phyloP scores from a whole-genome alignment of 2,329 filamentous ascomycete species.

The Fusarium piperis region DNA sequence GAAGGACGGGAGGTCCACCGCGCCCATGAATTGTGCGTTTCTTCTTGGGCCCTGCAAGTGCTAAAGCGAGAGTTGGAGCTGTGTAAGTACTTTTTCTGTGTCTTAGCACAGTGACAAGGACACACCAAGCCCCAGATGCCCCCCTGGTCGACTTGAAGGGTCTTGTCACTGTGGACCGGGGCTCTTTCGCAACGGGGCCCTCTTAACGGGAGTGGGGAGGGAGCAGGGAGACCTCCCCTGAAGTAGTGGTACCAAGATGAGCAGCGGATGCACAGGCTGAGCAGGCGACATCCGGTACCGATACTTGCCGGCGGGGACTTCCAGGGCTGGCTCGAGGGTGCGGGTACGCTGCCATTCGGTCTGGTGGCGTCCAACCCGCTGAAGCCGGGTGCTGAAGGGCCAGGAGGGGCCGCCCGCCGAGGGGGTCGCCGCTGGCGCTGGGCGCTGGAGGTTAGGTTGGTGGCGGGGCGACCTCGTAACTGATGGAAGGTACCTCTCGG shows the following conservation, averaged over 20 bases:
- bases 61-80: slow-evolving; percentile 17
- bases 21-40: slow-evolving; percentile 33
- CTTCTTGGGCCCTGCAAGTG: slow-evolving; percentile 22
- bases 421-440: slow-evolving; percentile 15
- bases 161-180: slow-evolving; percentile 22
- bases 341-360: slow-evolving; percentile 19
- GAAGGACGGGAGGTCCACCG: slow-evolving; percentile 31
- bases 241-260: slow-evolving; percentile 27
- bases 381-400: slow-evolving; percentile 11
- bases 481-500: slow-evolving; percentile 9
- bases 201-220: slow-evolving; percentile 26
- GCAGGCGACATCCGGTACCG: slow-evolving; percentile 12
- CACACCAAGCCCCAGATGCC: slow-evolving; percentile 21
- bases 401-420: slow-evolving; percentile 27
- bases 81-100: slow-evolving; percentile 14
- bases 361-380: slow-evolving; percentile 35
- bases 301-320: slow-evolving; percentile 22
- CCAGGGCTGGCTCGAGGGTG: slow-evolving; percentile 10
- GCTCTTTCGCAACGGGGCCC: slow-evolving; percentile 1
- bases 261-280: neutral
- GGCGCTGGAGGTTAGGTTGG: slow-evolving; percentile 22
- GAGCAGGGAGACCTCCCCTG: slow-evolving; percentile 8
- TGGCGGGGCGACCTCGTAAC: slow-evolving; percentile 36
- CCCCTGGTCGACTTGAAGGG: slow-evolving; percentile 34
- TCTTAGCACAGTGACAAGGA: slow-evolving; percentile 18